Evolutionary conservation across 108 stramenopile species (phyloP).

Genomic region (Stephanodiscus triporus): DNA sequence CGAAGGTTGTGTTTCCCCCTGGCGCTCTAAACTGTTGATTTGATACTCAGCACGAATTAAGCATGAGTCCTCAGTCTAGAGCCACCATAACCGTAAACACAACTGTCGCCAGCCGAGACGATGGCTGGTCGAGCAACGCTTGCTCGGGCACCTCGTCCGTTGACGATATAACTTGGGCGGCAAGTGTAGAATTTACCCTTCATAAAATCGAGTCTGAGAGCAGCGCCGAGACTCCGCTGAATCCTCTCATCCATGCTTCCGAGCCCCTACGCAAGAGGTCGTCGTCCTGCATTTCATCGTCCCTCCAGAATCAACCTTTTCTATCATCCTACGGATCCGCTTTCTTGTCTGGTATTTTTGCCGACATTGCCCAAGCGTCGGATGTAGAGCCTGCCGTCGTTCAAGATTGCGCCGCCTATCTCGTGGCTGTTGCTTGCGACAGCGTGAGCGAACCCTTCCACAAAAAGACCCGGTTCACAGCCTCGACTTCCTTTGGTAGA

Average conservation of each 20-base stretch:
- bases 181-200: constrained; percentile 8
- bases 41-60: constrained; percentile 50
- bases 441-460: constrained; percentile 15
- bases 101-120: constrained; percentile 19
- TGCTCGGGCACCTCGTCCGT: constrained; percentile 29
- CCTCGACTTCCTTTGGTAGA: constrained; percentile 19
- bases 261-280: constrained; percentile 28
- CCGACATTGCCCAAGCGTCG: constrained; percentile 41
- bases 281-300: constrained; percentile 20
- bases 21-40: constrained; percentile 47
- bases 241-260: constrained; percentile 12
- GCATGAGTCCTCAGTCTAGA: constrained; percentile 58
- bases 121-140: constrained; percentile 34
- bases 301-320: constrained; percentile 22
- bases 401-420: not conserved
- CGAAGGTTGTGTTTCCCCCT: constrained; percentile 23
- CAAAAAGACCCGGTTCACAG: constrained; percentile 34
- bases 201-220: constrained; percentile 33
- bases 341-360: constrained; percentile 49
- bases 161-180: constrained; percentile 15
- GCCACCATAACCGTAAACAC: constrained; percentile 25
- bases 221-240: constrained; percentile 6
- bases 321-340: constrained; percentile 48
- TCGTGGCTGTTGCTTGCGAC: not conserved
- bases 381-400: constrained; percentile 8